phyloP scores from a whole-genome alignment of 2,329 filamentous ascomycete genomes.

The Calonectria pseudoturangicola region DNA sequence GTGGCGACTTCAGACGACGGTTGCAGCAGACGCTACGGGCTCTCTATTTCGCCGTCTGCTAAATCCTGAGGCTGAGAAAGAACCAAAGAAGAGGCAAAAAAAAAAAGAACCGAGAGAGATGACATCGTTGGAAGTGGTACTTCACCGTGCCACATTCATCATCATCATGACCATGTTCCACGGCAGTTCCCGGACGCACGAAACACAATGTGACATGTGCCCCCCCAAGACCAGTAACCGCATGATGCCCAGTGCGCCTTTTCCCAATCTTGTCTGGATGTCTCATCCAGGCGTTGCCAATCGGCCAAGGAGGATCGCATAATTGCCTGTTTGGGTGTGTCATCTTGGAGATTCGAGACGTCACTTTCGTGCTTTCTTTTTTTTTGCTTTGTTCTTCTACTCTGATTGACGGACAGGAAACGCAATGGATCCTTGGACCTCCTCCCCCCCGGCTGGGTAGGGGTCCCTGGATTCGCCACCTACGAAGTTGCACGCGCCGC shows the following conservation, averaged over 20 bases:
- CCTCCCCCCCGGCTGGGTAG: not conserved
- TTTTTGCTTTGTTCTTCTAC: constrained; percentile 1
- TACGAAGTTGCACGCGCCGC: not conserved
- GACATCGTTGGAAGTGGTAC: not conserved
- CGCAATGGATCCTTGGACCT: constrained; percentile 9
- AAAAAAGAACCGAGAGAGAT: too few species aligned
- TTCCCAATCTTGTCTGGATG: constrained; percentile 14
- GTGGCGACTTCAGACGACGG: constrained; percentile 1
- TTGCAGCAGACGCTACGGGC: not conserved
- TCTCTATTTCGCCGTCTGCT: not conserved
- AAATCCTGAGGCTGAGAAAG: not conserved
- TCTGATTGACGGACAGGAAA: constrained; percentile 15
- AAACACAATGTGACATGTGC: constrained; percentile 25
- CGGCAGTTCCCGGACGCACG: constrained; percentile 27
- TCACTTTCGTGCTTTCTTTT: constrained; percentile 9
- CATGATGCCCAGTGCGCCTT: constrained; percentile 16
- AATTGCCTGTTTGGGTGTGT: not conserved
- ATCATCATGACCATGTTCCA: constrained; percentile 18
- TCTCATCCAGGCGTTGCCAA: constrained; percentile 12
- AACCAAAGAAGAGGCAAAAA: too few species aligned
- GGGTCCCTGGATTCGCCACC: constrained; percentile 23
- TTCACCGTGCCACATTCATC: not conserved
- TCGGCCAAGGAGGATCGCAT: not conserved
- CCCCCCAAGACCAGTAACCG: not conserved
- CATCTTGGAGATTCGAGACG: not conserved